Evolutionary conservation across 2,329 filamentous ascomycete species (phyloP), one percentile per base, ranked within the genome.

Genomic region (Pseudovirgaria hyperparasitica): DNA sequence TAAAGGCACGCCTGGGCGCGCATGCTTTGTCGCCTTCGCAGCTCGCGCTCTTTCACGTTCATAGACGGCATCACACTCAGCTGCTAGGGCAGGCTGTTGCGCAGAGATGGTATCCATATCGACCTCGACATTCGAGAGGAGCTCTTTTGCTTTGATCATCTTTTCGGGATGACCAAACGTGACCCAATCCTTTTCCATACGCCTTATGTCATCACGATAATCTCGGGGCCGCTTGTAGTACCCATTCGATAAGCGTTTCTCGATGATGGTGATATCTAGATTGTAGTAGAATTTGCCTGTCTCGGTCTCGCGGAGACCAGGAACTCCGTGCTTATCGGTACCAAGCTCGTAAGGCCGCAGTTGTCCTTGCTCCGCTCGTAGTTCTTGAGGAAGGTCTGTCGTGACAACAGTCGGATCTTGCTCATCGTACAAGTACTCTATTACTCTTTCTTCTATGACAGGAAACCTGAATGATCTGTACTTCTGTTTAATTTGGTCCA

Each of bases 211-310:
- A 21, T 76, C 75, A 26, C 92, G 57, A 47, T 94, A 98, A 48
- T 94, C 87, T 42, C 77, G 77, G 0, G 86, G 82, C 8, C 86
- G 74, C 41, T 85, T 82, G 55, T 98, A 98, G 55, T 84, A 98
- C 5, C 90, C 90, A 50, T 98, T 96, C 4, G 85, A 92, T 18
- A 98, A 63, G n/a, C 90, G 76, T 50, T 93, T 85, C 58, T 98
- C 90, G 28, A 98, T 94, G 1, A 80, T 87, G 4, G 78, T 78
- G 8, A 87, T 81, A 46, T 96, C 86, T 23, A 98, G 63, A 41
- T 98, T 98, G 62, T 94, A 96, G 52, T 77, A 96, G 52, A 86
- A 90, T 51, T 90, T 93, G 31, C 74, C 74, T 2, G 74, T 82
- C 2, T 68, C 67, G 5, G 72, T 74, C 38, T 96, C 81, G 20